Conservation (phyloP, 441 rosid genomes). For the Viola pubescens region DNA sequence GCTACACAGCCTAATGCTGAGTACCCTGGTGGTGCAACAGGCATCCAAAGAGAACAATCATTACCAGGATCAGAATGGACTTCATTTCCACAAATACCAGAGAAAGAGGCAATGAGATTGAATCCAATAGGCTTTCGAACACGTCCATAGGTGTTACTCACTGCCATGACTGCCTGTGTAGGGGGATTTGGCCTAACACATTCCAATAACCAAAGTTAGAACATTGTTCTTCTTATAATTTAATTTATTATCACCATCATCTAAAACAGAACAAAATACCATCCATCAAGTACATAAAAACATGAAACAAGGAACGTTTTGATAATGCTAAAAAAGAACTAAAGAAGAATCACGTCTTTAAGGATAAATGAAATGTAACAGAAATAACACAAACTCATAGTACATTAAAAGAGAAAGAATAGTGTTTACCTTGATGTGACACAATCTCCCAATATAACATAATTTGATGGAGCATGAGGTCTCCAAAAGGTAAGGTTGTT, state of each 20-base stretch:
- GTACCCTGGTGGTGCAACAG: slow-evolving; percentile 92
- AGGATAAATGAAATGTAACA: neutral
- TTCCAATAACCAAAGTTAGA: slow-evolving; percentile 7
- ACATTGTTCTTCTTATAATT: too few species aligned
- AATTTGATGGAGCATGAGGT: slow-evolving; percentile 92
- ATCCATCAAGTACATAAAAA: neutral
- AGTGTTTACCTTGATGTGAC: slow-evolving; percentile 83
- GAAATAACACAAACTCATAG: neutral
- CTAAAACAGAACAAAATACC: neutral
- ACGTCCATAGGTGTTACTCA: slow-evolving; percentile 92
- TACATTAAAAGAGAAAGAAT: neutral
- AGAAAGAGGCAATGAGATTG: slow-evolving; percentile 58
- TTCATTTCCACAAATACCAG: slow-evolving; percentile 42
- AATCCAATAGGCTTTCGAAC: slow-evolving; percentile 88
- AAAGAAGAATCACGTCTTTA: neutral
- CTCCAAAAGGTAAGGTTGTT: slow-evolving; percentile 96
- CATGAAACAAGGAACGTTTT: neutral
- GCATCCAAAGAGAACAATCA: slow-evolving; percentile 97
- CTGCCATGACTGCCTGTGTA: slow-evolving; percentile 91
- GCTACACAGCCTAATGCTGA: slow-evolving; percentile 88
- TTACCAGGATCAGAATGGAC: slow-evolving; percentile 30
- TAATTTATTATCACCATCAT: too few species aligned
- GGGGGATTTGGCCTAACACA: slow-evolving; percentile 92
- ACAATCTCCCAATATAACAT: slow-evolving; percentile 96
- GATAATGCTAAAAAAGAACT: neutral